phyloP scores from a whole-genome alignment of 306 rosid species.

The Pterocarpus macrocarpus region DNA sequence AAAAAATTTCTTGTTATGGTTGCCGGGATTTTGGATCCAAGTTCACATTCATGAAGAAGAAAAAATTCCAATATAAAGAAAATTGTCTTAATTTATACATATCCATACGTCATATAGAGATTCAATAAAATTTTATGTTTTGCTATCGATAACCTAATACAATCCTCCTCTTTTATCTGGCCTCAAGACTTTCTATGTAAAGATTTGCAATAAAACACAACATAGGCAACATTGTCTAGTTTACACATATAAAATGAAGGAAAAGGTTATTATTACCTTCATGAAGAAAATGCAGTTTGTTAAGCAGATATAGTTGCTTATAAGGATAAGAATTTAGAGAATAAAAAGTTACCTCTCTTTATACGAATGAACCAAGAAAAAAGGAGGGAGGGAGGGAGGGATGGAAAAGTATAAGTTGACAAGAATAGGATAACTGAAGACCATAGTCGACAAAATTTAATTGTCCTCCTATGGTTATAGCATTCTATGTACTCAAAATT shows the following conservation, averaged over 20 bases:
- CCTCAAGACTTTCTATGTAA: too few species aligned
- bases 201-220: too few species aligned
- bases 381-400: background rate
- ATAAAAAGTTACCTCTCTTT: background rate
- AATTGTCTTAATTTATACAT: background rate
- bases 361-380: conserved; percentile 10
- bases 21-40: conserved; percentile 28
- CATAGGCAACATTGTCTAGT: too few species aligned
- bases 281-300: background rate
- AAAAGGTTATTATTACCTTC: background rate
- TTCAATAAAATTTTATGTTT: too few species aligned
- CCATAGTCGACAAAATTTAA: conserved; percentile 42
- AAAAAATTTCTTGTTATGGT: conserved; percentile 34
- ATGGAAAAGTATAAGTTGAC: background rate
- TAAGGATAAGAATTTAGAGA: background rate
- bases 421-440: conserved; percentile 29
- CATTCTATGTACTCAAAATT: conserved; percentile 2
- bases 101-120: too few species aligned
- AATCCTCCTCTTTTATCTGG: too few species aligned
- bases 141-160: too few species aligned
- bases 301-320: background rate
- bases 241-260: background rate
- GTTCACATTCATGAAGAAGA: conserved; percentile 20
- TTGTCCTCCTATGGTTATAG: conserved; percentile 26
- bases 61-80: background rate